Evolutionary conservation across 164 flowering plant genomes (phyloP), one percentile per base, ranked within the genome.

Genomic region (Nymphaea colorata): DNA sequence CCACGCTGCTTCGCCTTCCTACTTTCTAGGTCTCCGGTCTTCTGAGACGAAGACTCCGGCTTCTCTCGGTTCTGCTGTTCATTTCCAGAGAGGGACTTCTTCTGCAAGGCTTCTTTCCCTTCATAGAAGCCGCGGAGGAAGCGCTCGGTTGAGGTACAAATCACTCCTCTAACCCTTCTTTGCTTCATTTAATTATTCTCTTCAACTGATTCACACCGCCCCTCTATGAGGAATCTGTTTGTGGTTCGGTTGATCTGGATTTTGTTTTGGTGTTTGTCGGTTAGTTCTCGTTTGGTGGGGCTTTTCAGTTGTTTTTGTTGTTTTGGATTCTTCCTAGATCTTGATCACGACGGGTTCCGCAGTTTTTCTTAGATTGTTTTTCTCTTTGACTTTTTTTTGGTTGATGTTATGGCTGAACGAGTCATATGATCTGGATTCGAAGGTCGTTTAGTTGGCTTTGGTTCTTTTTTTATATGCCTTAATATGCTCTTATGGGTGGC

Each of bases 61-160:
- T 59, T 43, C 4, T 63, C 63, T 71, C 41, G 44, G 61, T 6
- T 12, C 64, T 53, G 45, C 51, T n/a, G 41, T 69, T 16, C 6
- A 18, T 4, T 15, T 66, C 45, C 64, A 64, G 25, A 57, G 44
- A 14, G 69, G 62, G 55, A 8, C 73, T 68, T 65, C 82, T 0
- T 67, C 87, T 36, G 78, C 84, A 12, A 68, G 64, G 57, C 57
- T 51, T 51, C 57, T 51, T 51, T 51, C 57, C 57, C 57, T 51
- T 51, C 57, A 51, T 51, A 51, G 14, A 51, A 8, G 12, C 14
- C 57, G 57, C 57, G 14, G 57, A 8, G 57, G 57, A 51, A 51
- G 15, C 57, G 57, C 57, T 51, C 8, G 15, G 8, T 51, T 51
- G 3, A 3, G 57, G 57, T 51, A 51, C 57, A 51, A 3, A 5